Conservation (phyloP, 176 grass and related monocot species). For the Poa annua region DNA sequence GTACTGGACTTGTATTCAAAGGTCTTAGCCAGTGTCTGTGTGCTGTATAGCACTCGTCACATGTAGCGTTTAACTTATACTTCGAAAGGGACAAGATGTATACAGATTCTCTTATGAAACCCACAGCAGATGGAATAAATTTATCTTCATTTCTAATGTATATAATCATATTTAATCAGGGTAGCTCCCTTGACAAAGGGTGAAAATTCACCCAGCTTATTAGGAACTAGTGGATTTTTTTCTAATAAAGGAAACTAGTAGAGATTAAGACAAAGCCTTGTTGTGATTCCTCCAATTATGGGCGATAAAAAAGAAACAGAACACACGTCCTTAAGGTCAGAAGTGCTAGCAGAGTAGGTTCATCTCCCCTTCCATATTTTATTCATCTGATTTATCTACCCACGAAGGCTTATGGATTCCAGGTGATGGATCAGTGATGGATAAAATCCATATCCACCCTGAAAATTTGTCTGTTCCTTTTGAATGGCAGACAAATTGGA, state of each 20-base stretch:
- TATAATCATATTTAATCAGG: neutral
- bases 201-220: neutral
- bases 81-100: neutral
- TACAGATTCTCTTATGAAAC: neutral
- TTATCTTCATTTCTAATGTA: neutral
- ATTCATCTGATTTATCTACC: neutral
- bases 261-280: neutral
- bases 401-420: constrained; percentile 28
- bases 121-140: neutral
- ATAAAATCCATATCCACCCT: constrained; percentile 31
- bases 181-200: neutral
- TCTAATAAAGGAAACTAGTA: neutral
- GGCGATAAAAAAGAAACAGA: constrained; percentile 17
- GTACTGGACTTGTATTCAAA: neutral
- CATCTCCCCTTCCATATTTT: constrained; percentile 13
- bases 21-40: neutral
- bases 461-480: constrained; percentile 30
- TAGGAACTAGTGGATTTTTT: neutral
- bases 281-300: neutral
- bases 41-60: neutral
- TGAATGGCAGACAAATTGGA: constrained; percentile 31
- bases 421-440: constrained; percentile 1
- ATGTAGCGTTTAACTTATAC: neutral
- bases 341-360: constrained; percentile 34
- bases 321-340: neutral